Evolutionary conservation across 495 filamentous ascomycete genomes (phyloP).

Genomic region (Chaetomidium leptoderma): DNA sequence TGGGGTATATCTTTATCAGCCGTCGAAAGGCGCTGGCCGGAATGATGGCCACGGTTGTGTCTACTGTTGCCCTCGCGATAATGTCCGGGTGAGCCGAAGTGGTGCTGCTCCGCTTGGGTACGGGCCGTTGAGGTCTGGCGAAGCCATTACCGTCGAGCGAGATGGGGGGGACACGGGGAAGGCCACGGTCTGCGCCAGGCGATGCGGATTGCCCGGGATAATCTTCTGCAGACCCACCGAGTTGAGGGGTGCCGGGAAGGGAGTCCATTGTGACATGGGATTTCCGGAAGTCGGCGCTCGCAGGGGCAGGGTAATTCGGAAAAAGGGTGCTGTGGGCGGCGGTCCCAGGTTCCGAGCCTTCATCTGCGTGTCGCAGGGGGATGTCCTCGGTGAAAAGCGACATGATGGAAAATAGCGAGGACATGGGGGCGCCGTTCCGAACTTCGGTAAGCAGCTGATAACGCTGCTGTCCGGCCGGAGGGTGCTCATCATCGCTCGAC

Average conservation of each 20-base stretch:
- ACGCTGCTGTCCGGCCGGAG: conserved; percentile 59
- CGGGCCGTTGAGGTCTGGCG: conserved; percentile 29
- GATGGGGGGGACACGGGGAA: conserved; percentile 63
- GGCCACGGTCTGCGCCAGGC: conserved; percentile 22
- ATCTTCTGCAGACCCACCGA: conserved; percentile 27
- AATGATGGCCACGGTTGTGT: conserved; percentile 97
- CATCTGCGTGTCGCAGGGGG: conserved; percentile 63
- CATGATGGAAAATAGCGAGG: conserved; percentile 93
- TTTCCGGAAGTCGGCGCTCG: conserved; percentile 46
- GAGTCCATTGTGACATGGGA: conserved; percentile 36
- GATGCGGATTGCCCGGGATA: conserved; percentile 25
- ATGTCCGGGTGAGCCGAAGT: conserved; percentile 95
- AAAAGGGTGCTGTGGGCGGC: conserved; percentile 19
- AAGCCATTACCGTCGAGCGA: conserved; percentile 53
- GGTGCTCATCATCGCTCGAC: conserved; percentile 63
- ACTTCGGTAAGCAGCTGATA: conserved; percentile 93
- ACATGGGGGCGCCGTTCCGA: conserved; percentile 98
- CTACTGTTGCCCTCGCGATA: conserved; percentile 90
- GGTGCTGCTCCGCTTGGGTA: conserved; percentile 44
- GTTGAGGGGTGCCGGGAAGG: conserved; percentile 31
- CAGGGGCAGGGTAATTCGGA: conserved; percentile 38
- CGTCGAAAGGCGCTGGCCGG: conserved; percentile 92
- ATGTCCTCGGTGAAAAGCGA: conserved; percentile 95
- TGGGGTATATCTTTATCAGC: conserved; percentile 90
- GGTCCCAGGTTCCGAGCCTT: conserved; percentile 38